These are phyloP conservation scores for Theileria luwenshuni DNA, from an alignment of 169 alveolate genomes.

Conservation along the genomic window DNA sequence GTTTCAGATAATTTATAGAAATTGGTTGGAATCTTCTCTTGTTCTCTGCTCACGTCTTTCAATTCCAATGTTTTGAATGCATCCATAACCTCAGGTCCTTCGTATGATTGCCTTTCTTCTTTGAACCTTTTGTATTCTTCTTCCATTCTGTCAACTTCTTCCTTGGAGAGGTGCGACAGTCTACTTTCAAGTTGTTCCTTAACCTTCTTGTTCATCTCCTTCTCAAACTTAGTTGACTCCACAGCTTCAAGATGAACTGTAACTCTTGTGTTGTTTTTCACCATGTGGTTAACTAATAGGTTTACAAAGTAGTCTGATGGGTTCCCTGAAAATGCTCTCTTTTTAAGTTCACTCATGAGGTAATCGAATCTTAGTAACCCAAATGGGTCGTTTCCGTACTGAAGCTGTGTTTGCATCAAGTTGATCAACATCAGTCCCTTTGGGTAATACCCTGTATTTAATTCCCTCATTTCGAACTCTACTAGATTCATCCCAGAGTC, in stretches of 20 bases:
- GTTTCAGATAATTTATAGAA: constrained; percentile 38
- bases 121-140: constrained; percentile 58
- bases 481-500: constrained; percentile 74
- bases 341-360: constrained; percentile 27
- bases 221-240: constrained; percentile 66
- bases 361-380: constrained; percentile 47
- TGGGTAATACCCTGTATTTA: constrained; percentile 55
- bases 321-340: constrained; percentile 23
- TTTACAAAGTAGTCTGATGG: constrained; percentile 66
- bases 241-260: constrained; percentile 69
- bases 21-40: constrained; percentile 70
- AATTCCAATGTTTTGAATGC: constrained; percentile 67
- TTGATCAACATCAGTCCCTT: constrained; percentile 53
- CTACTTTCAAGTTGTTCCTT: constrained; percentile 42
- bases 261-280: constrained; percentile 68
- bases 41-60: constrained; percentile 68
- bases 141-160: constrained; percentile 69
- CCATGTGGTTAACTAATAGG: constrained; percentile 61
- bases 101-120: constrained; percentile 57
- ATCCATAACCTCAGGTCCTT: constrained; percentile 63
- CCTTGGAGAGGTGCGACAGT: constrained; percentile 57
- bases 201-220: constrained; percentile 49
- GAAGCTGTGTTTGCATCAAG: constrained; percentile 53
- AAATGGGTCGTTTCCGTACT: constrained; percentile 49
- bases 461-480: constrained; percentile 74